phyloP scores from a whole-genome alignment of 2,329 filamentous ascomycete species.

The Aureobasidium mangrovei region DNA sequence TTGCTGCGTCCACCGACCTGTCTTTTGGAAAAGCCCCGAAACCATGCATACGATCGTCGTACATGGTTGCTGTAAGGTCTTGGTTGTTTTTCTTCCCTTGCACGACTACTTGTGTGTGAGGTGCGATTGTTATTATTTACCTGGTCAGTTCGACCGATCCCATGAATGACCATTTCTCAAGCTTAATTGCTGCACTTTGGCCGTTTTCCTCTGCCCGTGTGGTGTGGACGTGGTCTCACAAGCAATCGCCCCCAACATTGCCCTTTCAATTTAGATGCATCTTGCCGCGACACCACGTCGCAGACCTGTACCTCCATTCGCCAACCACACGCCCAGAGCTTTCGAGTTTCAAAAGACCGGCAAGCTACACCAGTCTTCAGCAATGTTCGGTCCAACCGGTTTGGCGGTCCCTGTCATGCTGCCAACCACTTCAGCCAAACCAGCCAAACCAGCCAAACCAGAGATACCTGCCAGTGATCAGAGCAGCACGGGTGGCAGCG shows the following conservation, averaged over 20 bases:
- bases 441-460: background rate
- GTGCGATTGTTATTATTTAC: constrained; percentile 6
- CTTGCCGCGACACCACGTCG: constrained; percentile 24
- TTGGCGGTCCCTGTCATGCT: constrained; percentile 15
- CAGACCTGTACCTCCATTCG: constrained; percentile 22
- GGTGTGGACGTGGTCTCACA: background rate
- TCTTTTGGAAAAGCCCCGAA: background rate
- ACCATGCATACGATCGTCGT: constrained; percentile 7
- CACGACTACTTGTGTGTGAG: background rate
- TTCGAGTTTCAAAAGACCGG: constrained; percentile 23
- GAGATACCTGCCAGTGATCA: background rate
- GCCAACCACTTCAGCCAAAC: background rate
- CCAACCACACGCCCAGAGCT: constrained; percentile 28
- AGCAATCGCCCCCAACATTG: background rate
- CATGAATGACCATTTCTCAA: background rate
- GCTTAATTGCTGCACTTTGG: background rate
- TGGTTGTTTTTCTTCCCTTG: background rate
- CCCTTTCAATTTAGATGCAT: constrained; percentile 25
- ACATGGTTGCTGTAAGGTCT: constrained; percentile 10
- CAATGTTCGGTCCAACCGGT: constrained; percentile 16
- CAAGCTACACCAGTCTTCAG: constrained; percentile 20
- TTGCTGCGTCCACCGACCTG: constrained; percentile 4
- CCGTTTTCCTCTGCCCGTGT: background rate
- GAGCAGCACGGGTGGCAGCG: background rate
- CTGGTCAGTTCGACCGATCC: background rate